Base-by-base conservation (phyloP, 2,329 filamentous ascomycete genomes). In the Thelonectria olida region DNA sequence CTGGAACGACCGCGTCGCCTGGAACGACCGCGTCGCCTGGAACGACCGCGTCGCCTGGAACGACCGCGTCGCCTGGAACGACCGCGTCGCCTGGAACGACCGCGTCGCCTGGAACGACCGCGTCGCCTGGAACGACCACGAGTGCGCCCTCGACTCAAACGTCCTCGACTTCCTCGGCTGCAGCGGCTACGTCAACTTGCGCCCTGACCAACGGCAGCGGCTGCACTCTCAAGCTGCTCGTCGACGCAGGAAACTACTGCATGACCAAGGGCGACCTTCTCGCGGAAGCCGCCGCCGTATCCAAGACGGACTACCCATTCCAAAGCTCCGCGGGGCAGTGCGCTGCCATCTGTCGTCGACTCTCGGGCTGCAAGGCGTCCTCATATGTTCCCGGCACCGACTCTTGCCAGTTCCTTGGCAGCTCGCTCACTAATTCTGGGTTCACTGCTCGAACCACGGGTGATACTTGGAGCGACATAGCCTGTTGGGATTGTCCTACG, bases 151-250 rank as follows among this genome's bases (percentile, higher is more conserved):
- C 2, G 31, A 44, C 34, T 2, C 8, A 36, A 2, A 34, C 25
- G 28, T 53, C 20, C 17, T 50, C 10, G 19, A 22, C 36, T 45
- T 52, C 25, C 20, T 50, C 23, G 34, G 59, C 25, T 57, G 31
- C 22, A 55, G 52, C 39, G 54, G 53, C 36, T 20, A 61, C 27
- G 36, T 47, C 2, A 7, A 60, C n/a, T 20, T 66, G 39, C 50
- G 61, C 44, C 17, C 48, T 58, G 12, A 63, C 58, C 6, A 61
- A 63, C 4, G 55, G 38, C 7, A 45, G 65, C 8, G 64, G 64
- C 12, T 65, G 45, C 12, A 31, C 61, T 8, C n/a, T 63, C 2
- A 55, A 44, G 51, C 27, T 34, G 4, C 39, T 61, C 2, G 53
- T 44, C 1, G 38, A 22, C 1, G 13, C 50, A 25, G 19, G 20